These are phyloP conservation scores for Auricularia auricula-judae DNA, from an alignment of 768 basidiomycete species.

Conservation along the genomic window DNA sequence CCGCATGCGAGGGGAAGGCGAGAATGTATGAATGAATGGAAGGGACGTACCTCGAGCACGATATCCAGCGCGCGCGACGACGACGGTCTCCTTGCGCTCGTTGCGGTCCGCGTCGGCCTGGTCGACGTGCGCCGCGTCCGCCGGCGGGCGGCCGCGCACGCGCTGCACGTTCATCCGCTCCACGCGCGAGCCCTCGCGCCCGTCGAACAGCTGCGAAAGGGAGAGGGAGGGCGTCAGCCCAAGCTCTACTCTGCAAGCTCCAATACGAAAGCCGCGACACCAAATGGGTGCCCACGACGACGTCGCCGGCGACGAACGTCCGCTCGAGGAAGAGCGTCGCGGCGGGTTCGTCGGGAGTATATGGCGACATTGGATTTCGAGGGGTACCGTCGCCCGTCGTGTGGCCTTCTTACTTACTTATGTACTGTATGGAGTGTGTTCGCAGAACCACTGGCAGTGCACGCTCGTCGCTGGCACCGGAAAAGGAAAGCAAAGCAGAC, in stretches of 20 bases:
- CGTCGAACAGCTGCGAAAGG: neutral
- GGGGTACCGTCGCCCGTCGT: no score
- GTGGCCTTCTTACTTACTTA: no score
- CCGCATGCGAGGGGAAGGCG: no score
- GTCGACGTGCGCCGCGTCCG: neutral
- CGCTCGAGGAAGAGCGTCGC: slow-evolving; percentile 27
- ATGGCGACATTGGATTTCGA: slow-evolving; percentile 1
- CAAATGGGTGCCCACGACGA: slow-evolving; percentile 28
- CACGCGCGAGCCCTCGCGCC: neutral
- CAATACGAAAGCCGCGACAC: no score
- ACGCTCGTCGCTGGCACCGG: no score
- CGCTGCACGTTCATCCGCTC: neutral
- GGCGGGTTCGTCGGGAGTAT: slow-evolving; percentile 23
- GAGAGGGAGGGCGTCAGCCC: neutral
- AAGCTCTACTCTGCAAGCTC: no score
- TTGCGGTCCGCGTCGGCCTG: neutral
- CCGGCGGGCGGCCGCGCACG: neutral
- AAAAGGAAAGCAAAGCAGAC: no score
- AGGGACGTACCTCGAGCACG: neutral
- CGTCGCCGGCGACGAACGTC: slow-evolving; percentile 31
- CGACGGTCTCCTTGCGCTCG: neutral
- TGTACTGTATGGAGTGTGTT: no score
- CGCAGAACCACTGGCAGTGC: no score
- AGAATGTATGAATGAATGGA: no score
- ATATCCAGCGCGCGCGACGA: neutral